Percentiles rank a stretch among this genome's conserved stretches.
Conservation (phyloP, 2,329 filamentous ascomycete species). For the Alternaria brassicae region DNA sequence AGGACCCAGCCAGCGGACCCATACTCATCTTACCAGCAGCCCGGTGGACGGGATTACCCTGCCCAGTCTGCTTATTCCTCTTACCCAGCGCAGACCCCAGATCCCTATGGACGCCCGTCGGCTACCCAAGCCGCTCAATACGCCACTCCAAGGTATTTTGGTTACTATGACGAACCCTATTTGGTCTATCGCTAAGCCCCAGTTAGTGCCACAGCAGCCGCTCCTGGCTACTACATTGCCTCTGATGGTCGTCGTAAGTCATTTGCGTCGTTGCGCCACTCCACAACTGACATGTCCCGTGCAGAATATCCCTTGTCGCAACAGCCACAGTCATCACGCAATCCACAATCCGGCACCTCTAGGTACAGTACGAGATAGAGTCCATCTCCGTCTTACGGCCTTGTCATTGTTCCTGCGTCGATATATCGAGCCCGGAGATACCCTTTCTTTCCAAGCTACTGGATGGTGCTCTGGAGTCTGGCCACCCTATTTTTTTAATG, state of each 20-base stretch:
- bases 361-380: constrained; percentile 36
- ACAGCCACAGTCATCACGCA: constrained; percentile 35
- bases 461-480: constrained; percentile 43
- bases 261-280: constrained; percentile 1
- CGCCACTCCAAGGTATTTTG: constrained; percentile 52
- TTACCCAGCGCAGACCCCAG: constrained; percentile 40
- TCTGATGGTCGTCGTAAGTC: constrained; percentile 50
- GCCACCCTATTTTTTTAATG: constrained; percentile 37
- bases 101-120: constrained; percentile 36
- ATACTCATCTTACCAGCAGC: constrained; percentile 41
- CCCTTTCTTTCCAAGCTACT: constrained; percentile 39
- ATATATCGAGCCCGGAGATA: constrained; percentile 46
- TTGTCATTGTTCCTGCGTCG: constrained; percentile 40
- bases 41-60: constrained; percentile 32
- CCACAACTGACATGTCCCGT: constrained; percentile 25
- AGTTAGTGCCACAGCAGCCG: constrained; percentile 40
- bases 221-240: constrained; percentile 48
- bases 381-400: constrained; percentile 35
- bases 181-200: constrained; percentile 52
- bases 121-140: constrained; percentile 31
- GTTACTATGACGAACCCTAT: constrained; percentile 47
- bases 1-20: constrained; percentile 44
- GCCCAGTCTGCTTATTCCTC: constrained; percentile 32
- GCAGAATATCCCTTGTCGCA: constrained; percentile 46
- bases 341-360: constrained; percentile 32